These are phyloP conservation scores for Tulasnella sp. DNA, from an alignment of 768 basidiomycete species.

Conservation along the genomic window DNA sequence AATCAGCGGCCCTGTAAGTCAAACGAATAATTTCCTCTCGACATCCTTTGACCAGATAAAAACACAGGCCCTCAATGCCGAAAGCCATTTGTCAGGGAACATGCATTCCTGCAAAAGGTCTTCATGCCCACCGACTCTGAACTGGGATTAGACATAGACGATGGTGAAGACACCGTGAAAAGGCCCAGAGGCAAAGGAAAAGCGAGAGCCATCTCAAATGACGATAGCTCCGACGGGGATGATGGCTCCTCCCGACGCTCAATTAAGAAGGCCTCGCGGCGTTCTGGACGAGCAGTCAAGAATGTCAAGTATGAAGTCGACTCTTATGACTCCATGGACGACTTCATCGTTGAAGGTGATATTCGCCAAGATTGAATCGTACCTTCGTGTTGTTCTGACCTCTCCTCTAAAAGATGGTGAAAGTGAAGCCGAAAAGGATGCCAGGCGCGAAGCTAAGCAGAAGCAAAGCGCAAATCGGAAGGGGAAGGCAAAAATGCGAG, in stretches of 20 bases:
- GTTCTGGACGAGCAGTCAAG: background rate
- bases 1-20: slow-evolving; percentile 56
- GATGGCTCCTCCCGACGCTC: background rate
- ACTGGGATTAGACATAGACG: slow-evolving; percentile 33
- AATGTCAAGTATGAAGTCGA: background rate
- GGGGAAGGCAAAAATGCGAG: slow-evolving; percentile 30
- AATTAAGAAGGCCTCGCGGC: background rate
- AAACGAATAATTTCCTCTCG: background rate
- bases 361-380: background rate
- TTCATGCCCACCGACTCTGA: slow-evolving; percentile 65
- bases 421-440: slow-evolving; percentile 24
- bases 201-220: background rate
- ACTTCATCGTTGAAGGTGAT: slow-evolving; percentile 20
- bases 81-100: slow-evolving; percentile 43
- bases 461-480: slow-evolving; percentile 29
- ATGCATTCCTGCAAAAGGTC: slow-evolving; percentile 52
- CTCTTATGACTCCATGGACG: slow-evolving; percentile 24
- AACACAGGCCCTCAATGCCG: slow-evolving; percentile 60
- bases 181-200: slow-evolving; percentile 1
- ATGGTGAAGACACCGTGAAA: background rate
- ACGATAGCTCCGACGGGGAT: background rate
- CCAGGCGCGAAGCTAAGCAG: slow-evolving; percentile 10
- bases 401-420: slow-evolving; percentile 1
- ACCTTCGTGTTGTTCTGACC: background rate
- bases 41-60: background rate